A percentile compares a stretch with the other conserved stretches of the same genome.
Evolutionary conservation across 805 yeast species (phyloP).

Genomic region (Sporopachydermia lactativora): DNA sequence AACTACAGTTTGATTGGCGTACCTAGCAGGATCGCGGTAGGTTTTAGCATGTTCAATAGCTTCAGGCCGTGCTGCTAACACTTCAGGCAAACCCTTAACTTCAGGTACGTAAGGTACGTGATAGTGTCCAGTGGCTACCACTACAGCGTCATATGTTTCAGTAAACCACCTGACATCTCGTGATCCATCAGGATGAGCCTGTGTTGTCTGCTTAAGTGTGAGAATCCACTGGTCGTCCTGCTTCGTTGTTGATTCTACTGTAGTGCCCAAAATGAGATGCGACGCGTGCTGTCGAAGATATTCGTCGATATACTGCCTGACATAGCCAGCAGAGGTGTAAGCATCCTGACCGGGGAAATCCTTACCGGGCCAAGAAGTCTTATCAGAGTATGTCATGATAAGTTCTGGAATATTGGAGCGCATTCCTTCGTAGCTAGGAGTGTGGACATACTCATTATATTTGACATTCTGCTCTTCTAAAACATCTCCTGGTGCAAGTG

Average conservation of each 20-base stretch:
- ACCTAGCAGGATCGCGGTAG: conserved; percentile 34
- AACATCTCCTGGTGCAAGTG: not conserved
- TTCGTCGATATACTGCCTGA: conserved; percentile 31
- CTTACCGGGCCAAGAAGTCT: conserved; percentile 22
- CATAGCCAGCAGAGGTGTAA: conserved; percentile 20
- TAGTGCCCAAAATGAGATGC: conserved; percentile 24
- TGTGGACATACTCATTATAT: conserved; percentile 13
- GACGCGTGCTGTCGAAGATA: conserved; percentile 28
- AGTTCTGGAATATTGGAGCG: conserved; percentile 30
- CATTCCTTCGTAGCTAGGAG: conserved; percentile 19
- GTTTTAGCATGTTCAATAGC: conserved; percentile 43
- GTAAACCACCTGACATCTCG: conserved; percentile 24
- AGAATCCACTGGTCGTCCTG: conserved; percentile 26
- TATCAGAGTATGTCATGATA: conserved; percentile 32
- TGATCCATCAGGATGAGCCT: conserved; percentile 11
- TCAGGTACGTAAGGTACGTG: conserved; percentile 48
- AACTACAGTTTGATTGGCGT: conserved; percentile 25
- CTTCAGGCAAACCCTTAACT: conserved; percentile 36
- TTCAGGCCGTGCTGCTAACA: conserved; percentile 29
- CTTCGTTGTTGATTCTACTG: conserved; percentile 25
- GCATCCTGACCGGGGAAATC: conserved; percentile 17
- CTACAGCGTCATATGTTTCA: conserved; percentile 44
- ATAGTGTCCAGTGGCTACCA: conserved; percentile 51
- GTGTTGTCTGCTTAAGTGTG: conserved; percentile 22
- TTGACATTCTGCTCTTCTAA: not conserved